Evolutionary conservation across 106 monocot genomes (phyloP).

Genomic region (Vanilla planifolia): DNA sequence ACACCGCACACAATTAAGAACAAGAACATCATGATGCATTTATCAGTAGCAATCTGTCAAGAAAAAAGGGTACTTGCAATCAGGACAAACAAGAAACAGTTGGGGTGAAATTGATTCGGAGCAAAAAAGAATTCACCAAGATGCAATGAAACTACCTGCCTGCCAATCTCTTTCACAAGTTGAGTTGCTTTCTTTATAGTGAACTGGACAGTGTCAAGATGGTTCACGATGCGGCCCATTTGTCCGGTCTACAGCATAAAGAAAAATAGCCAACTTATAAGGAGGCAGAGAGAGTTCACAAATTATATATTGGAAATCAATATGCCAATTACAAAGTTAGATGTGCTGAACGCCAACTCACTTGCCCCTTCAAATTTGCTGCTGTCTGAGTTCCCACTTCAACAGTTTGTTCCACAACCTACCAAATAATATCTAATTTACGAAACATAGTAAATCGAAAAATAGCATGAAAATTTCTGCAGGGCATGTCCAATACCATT

Average conservation of each 20-base stretch:
- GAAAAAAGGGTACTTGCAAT: neutral
- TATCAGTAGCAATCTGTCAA: constrained; percentile 90
- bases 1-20: constrained; percentile 82
- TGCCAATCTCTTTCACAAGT: constrained; percentile 83
- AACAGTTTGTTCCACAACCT: constrained; percentile 92
- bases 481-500: constrained; percentile 27
- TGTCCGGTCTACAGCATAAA: constrained; percentile 64
- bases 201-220: constrained; percentile 85
- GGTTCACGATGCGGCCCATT: constrained; percentile 90
- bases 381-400: constrained; percentile 94
- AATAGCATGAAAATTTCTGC: neutral
- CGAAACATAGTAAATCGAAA: neutral
- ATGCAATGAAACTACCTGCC: constrained; percentile 46
- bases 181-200: constrained; percentile 85
- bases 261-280: no score
- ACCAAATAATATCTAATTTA: constrained; percentile 14
- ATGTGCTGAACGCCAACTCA: constrained; percentile 30
- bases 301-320: neutral
- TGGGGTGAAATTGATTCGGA: neutral
- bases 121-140: neutral
- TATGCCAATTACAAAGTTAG: no score
- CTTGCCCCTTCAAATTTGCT: constrained; percentile 68
- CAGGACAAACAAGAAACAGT: no score
- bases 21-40: constrained; percentile 90
- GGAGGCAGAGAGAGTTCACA: neutral